These are phyloP conservation scores for Yamadazyma diospyri DNA, from an alignment of 1,139 yeast genomes.

Conservation along the genomic window DNA sequence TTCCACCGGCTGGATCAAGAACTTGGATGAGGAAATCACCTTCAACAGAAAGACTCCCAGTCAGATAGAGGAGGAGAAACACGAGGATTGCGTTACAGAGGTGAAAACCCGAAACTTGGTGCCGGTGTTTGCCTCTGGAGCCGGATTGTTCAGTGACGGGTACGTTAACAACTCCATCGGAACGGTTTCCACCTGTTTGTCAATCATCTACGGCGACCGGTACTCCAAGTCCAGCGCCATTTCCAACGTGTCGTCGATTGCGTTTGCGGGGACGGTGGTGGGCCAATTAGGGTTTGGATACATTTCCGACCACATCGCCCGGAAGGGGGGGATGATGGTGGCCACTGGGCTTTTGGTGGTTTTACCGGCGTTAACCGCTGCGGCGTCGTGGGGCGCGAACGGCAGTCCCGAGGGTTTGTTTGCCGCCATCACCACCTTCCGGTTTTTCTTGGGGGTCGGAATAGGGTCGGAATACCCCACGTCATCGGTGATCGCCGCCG, in stretches of 20 bases:
- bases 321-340: conserved; percentile 76
- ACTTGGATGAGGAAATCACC: conserved; percentile 22
- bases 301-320: conserved; percentile 70
- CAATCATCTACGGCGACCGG: conserved; percentile 58
- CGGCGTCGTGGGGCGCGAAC: conserved; percentile 76
- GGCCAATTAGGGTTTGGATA: conserved; percentile 82
- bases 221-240: conserved; percentile 65
- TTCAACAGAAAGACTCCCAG: conserved; percentile 24
- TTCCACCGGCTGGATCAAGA: conserved; percentile 35
- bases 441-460: conserved; percentile 85
- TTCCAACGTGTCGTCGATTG: conserved; percentile 80
- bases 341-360: conserved; percentile 71
- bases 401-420: conserved; percentile 65
- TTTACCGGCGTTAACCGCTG: conserved; percentile 76
- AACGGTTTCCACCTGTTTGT: conserved; percentile 68
- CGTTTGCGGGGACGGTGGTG: conserved; percentile 79
- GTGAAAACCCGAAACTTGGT: conserved; percentile 38
- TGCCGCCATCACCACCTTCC: conserved; percentile 76
- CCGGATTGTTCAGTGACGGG: conserved; percentile 89
- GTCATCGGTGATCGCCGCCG: conserved; percentile 91
- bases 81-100: conserved; percentile 13
- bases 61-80: conserved; percentile 19
- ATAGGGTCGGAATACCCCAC: conserved; percentile 92
- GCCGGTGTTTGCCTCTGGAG: conserved; percentile 87
- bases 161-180: conserved; percentile 82